These are phyloP conservation scores for Oropetium thomaeum DNA, from an alignment of 176 grass and related monocot species.

Conservation along the genomic window DNA sequence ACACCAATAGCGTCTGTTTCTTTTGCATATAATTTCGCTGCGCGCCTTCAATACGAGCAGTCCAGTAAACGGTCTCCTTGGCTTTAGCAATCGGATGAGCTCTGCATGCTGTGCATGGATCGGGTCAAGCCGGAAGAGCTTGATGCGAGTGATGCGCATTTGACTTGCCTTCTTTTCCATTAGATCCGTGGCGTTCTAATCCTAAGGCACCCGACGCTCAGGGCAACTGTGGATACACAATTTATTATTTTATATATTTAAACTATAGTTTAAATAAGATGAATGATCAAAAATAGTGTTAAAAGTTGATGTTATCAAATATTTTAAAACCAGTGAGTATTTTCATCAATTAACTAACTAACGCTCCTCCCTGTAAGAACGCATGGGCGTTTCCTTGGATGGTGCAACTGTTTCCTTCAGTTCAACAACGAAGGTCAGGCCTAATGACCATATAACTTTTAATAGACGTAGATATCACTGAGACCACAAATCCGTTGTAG, in stretches of 20 bases:
- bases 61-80: neutral
- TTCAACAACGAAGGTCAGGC: too few relatives aligned
- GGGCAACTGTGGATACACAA: too few relatives aligned
- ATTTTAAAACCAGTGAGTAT: too few relatives aligned
- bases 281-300: too few relatives aligned
- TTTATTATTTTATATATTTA: too few relatives aligned
- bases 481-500: constrained; percentile 55
- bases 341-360: too few relatives aligned
- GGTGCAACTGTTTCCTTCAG: too few relatives aligned
- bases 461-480: too few relatives aligned
- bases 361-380: neutral
- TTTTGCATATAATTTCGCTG: neutral
- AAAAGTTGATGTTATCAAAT: too few relatives aligned
- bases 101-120: neutral
- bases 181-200: constrained; percentile 3
- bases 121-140: neutral
- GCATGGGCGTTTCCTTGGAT: neutral
- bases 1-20: too few relatives aligned
- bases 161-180: neutral
- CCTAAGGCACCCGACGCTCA: constrained; percentile 12
- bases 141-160: neutral
- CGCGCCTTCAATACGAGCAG: neutral
- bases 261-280: too few relatives aligned
- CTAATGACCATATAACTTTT: too few relatives aligned
- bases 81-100: constrained; percentile 10